Conservation (phyloP, 202 grass and related monocot species). For the Setaria italica region DNA sequence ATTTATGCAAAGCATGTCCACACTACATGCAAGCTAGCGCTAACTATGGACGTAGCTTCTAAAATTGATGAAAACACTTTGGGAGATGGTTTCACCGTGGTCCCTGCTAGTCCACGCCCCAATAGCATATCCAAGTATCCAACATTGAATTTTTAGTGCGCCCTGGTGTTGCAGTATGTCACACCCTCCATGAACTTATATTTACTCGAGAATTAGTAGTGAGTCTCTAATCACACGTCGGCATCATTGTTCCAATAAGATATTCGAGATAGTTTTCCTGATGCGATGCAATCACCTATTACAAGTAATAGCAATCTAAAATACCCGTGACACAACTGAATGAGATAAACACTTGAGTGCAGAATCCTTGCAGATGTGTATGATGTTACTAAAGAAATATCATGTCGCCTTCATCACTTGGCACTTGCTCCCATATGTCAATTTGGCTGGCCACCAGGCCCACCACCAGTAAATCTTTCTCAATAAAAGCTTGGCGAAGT, state of each 20-base stretch:
- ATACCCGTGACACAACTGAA: conserved; percentile 13
- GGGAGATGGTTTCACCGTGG: conserved; percentile 24
- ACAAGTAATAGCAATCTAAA: conserved; percentile 10
- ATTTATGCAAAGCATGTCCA: conserved; percentile 44
- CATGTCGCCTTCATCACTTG: conserved; percentile 29
- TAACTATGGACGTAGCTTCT: conserved; percentile 40
- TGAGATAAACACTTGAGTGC: neutral
- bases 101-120: neutral
- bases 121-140: conserved; percentile 17
- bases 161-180: conserved; percentile 26
- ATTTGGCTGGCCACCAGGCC: conserved; percentile 23
- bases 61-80: conserved; percentile 46
- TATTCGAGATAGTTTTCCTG: neutral
- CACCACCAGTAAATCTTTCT: conserved; percentile 40
- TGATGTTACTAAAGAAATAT: conserved; percentile 32
- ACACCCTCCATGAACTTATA: conserved; percentile 13
- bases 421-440: conserved; percentile 40
- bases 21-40: conserved; percentile 29
- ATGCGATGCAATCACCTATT: neutral
- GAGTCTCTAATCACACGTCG: conserved; percentile 25
- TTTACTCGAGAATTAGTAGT: conserved; percentile 15
- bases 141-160: neutral
- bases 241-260: neutral
- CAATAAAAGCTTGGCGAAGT: conserved; percentile 50
- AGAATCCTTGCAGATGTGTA: conserved; percentile 24